These are phyloP conservation scores for Xylaria sp. DNA, from an alignment of 2,329 filamentous ascomycete species.

Conservation along the genomic window DNA sequence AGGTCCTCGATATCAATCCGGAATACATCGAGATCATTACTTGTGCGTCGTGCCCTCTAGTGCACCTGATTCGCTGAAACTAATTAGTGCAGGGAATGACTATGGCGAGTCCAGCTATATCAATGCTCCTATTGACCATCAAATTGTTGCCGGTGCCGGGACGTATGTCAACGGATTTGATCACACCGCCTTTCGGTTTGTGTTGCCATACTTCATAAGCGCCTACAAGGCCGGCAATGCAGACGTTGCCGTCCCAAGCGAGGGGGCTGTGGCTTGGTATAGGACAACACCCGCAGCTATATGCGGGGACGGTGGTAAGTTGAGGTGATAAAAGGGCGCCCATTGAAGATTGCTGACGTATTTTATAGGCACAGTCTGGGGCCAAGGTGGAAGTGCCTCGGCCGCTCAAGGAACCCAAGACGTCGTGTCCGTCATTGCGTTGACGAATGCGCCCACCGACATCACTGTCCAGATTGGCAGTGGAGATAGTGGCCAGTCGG, in stretches of 20 bases:
- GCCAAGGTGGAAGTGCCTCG: slow-evolving; percentile 51
- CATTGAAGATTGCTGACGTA: slow-evolving; percentile 20
- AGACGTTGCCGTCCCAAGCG: slow-evolving; percentile 44
- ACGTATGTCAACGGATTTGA: slow-evolving; percentile 59
- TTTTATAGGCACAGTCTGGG: slow-evolving; percentile 53
- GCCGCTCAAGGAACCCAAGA: slow-evolving; percentile 55
- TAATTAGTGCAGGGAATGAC: slow-evolving; percentile 60
- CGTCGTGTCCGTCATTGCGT: slow-evolving; percentile 57
- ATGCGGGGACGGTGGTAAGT: slow-evolving; percentile 54
- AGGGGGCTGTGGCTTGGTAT: slow-evolving; percentile 49
- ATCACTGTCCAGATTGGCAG: slow-evolving; percentile 55
- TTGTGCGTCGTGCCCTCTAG: slow-evolving; percentile 52
- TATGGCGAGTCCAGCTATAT: slow-evolving; percentile 71
- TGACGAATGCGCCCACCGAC: slow-evolving; percentile 49
- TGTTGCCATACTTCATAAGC: slow-evolving; percentile 62
- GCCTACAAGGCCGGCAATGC: slow-evolving; percentile 60
- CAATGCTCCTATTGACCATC: slow-evolving; percentile 56
- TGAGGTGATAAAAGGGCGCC: slow-evolving; percentile 24
- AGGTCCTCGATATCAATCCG: slow-evolving; percentile 62
- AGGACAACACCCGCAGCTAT: slow-evolving; percentile 46
- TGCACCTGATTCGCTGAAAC: neutral
- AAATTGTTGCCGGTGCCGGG: slow-evolving; percentile 61
- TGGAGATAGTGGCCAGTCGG: slow-evolving; percentile 46
- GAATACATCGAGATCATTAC: slow-evolving; percentile 66
- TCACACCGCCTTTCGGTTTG: slow-evolving; percentile 61